Base-by-base conservation (phyloP, 371 early-diverging fungal genomes). In the Mortierella polycephala region DNA sequence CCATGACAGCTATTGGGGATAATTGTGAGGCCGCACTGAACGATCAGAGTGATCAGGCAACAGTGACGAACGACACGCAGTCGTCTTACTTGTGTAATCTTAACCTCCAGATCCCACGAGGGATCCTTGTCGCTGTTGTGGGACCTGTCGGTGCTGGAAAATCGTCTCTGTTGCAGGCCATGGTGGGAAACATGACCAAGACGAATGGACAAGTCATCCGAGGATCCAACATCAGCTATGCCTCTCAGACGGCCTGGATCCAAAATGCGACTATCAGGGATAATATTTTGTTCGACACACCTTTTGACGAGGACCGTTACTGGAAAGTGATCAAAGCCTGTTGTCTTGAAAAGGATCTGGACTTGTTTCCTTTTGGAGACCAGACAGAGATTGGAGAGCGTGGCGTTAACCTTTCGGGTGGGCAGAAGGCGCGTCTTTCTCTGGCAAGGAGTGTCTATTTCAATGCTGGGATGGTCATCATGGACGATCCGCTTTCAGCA, bases 371-470 rank as follows among this genome's bases (percentile, higher is more conserved):
- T 1, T 82, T 53, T 55, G 97, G 96, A 14, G 98, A 98, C 75
- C 61, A 82, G 67, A 96, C 97, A 0, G 95, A 96, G 81, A 90
- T 96, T 50, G 97, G 96, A 57, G 96, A 96, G 77, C 90, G 91
- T 62, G 97, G 96, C 13, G 88, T 96, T 20, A 94, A 93, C 9
- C 72, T 96, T 14, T 94, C 94, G 47, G 98, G 98, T 55, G 97
- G 96, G 0, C 94, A 95, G 79, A 90, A 91, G 74, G 94, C 94
- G 77, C 85, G 95, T 67, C 75, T 84, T 42, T 75, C 75, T 0
- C 42, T 83, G 52, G 83, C 83, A 8, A 65, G 86, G 10, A 81
- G 84, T 40, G 83, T 85, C 6, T 84, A 85, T 60, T 71, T 77
- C 67, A 69, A 87, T 30, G 83, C 85, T 47, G 92, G 91, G 30